Evolutionary conservation across 2,329 filamentous ascomycete genomes (phyloP).

Genomic region (Aureobasidium subglaciale): DNA sequence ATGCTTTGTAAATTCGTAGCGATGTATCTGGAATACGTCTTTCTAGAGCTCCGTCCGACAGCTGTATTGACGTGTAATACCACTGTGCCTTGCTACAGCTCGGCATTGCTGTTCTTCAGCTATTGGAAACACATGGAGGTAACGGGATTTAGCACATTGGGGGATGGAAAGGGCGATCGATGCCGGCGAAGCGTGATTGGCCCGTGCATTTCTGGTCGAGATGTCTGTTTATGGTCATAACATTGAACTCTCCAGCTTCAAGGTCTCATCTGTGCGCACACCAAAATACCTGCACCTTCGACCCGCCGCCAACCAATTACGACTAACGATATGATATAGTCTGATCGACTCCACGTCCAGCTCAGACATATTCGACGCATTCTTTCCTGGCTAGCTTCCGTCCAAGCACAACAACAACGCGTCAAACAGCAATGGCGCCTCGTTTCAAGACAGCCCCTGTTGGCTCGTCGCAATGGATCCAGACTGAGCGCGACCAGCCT

Average conservation of each 20-base stretch:
- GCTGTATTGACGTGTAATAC: too few species aligned
- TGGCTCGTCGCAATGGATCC: slow-evolving; percentile 59
- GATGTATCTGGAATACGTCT: too few species aligned
- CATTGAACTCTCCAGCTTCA: slow-evolving; percentile 9
- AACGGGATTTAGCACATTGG: background rate
- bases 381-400: background rate
- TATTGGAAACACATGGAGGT: too few species aligned
- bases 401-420: slow-evolving; percentile 21
- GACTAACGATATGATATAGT: slow-evolving; percentile 4
- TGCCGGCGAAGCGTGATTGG: slow-evolving; percentile 1
- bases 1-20: too few species aligned
- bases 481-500: slow-evolving; percentile 73
- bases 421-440: slow-evolving; percentile 19
- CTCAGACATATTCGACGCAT: slow-evolving; percentile 2
- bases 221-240: too few species aligned
- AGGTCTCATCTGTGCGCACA: slow-evolving; percentile 4
- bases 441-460: slow-evolving; percentile 21
- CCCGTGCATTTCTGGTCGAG: too few species aligned
- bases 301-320: background rate
- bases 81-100: too few species aligned
- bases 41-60: too few species aligned
- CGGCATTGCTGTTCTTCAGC: too few species aligned
- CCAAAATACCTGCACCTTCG: background rate
- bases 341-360: slow-evolving; percentile 2
- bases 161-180: background rate